These are phyloP conservation scores for Phytophthora niederhauseri DNA, from an alignment of 352 stramenopile genomes.

Conservation along the genomic window DNA sequence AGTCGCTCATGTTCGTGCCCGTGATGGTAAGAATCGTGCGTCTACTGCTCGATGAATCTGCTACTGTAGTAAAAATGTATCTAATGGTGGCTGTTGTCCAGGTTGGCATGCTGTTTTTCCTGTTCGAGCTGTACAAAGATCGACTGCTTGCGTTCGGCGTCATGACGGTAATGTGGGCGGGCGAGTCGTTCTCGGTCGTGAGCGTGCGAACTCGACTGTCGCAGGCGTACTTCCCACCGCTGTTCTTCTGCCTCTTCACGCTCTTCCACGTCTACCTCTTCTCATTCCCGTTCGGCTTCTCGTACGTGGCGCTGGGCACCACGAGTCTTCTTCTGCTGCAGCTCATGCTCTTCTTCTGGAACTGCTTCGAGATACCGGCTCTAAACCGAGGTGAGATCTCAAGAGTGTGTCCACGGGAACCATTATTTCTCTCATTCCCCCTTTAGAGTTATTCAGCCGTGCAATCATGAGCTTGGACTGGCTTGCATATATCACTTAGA, in stretches of 20 bases:
- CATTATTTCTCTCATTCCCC: slow-evolving; percentile 31
- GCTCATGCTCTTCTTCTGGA: slow-evolving; percentile 75
- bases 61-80: too few species aligned
- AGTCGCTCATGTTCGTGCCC: slow-evolving; percentile 94
- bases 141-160: slow-evolving; percentile 91
- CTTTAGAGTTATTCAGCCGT: neutral
- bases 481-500: neutral
- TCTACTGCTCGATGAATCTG: neutral
- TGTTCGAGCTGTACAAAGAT: slow-evolving; percentile 96
- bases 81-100: slow-evolving; percentile 12
- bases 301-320: slow-evolving; percentile 81
- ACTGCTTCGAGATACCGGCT: slow-evolving; percentile 71
- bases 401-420: slow-evolving; percentile 30
- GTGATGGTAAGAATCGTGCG: slow-evolving; percentile 72
- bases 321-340: slow-evolving; percentile 49
- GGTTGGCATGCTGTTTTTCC: slow-evolving; percentile 96
- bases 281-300: slow-evolving; percentile 93
- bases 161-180: slow-evolving; percentile 88
- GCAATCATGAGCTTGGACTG: neutral
- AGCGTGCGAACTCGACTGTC: slow-evolving; percentile 76
- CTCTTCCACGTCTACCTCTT: slow-evolving; percentile 97
- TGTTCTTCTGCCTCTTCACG: slow-evolving; percentile 95
- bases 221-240: slow-evolving; percentile 83
- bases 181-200: slow-evolving; percentile 92
- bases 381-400: slow-evolving; percentile 55